These are phyloP conservation scores for Gymnopilus junonius DNA, from an alignment of 768 basidiomycete species.

Conservation along the genomic window DNA sequence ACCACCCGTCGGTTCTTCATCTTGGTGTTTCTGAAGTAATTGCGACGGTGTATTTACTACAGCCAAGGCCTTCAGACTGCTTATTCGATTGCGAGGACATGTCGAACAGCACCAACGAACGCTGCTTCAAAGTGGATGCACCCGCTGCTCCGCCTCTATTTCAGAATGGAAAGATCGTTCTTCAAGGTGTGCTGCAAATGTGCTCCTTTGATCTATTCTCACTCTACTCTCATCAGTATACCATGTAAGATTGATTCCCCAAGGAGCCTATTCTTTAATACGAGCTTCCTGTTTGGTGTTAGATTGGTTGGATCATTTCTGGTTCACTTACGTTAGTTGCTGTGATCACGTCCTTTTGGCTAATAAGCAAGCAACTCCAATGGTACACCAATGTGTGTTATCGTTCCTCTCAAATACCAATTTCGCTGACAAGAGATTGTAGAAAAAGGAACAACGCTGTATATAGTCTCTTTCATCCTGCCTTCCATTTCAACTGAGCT, in stretches of 20 bases:
- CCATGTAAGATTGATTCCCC: slow-evolving; percentile 45
- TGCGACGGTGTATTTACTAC: background rate
- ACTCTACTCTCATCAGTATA: slow-evolving; percentile 43
- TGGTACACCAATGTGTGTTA: slow-evolving; percentile 71
- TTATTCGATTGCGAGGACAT: slow-evolving; percentile 9
- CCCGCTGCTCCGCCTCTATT: slow-evolving; percentile 57
- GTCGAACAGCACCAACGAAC: slow-evolving; percentile 19
- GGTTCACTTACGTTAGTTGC: slow-evolving; percentile 63
- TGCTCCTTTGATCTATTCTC: background rate
- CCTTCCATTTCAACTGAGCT: background rate
- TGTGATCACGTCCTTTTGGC: slow-evolving; percentile 65
- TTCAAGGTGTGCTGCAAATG: slow-evolving; percentile 56
- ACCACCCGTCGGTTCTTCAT: background rate
- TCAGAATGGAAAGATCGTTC: slow-evolving; percentile 61
- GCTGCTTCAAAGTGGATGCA: slow-evolving; percentile 46
- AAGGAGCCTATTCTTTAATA: background rate
- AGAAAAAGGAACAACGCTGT: slow-evolving; percentile 79
- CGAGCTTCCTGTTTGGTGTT: background rate
- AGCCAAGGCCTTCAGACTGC: background rate
- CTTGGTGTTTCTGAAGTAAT: background rate
- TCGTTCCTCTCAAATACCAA: background rate
- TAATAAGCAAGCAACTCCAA: slow-evolving; percentile 71
- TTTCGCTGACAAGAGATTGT: background rate
- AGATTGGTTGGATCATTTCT: slow-evolving; percentile 75
- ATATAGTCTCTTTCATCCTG: slow-evolving; percentile 13